Percentiles rank a stretch among this genome's conserved stretches.
Evolutionary conservation across 1,284 basidiomycete species (phyloP).

Genomic region (Ganoderma boninense): DNA sequence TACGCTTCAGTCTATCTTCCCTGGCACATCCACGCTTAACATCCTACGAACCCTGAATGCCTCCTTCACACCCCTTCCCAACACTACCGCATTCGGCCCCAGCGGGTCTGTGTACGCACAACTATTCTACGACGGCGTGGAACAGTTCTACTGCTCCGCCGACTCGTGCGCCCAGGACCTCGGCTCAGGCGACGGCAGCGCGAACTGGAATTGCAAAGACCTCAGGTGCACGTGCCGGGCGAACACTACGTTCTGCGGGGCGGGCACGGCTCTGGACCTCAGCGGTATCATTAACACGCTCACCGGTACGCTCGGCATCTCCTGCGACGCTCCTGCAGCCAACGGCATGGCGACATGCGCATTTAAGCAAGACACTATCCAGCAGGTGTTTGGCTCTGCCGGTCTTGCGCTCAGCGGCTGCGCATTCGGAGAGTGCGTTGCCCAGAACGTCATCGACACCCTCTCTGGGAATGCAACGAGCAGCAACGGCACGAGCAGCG

Average conservation of each 20-base stretch:
- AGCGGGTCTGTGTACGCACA: conserved; percentile 73
- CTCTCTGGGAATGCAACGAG: conserved; percentile 44
- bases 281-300: conserved; percentile 68
- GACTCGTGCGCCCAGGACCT: conserved; percentile 71
- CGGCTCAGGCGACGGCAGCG: conserved; percentile 47
- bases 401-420: conserved; percentile 80
- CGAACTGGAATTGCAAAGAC: conserved; percentile 73
- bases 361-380: conserved; percentile 78
- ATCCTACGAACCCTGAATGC: conserved; percentile 80
- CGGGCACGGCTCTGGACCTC: conserved; percentile 54
- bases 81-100: conserved; percentile 67
- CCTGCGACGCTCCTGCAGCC: conserved; percentile 61
- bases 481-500: conserved; percentile 25
- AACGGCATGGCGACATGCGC: conserved; percentile 66
- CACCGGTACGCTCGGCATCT: conserved; percentile 66
- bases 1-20: conserved; percentile 79
- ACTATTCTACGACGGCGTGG: conserved; percentile 84
- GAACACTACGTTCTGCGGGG: conserved; percentile 81
- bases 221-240: conserved; percentile 78
- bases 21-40: conserved; percentile 72
- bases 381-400: conserved; percentile 71
- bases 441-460: conserved; percentile 78
- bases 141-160: conserved; percentile 86
- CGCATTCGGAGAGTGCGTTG: conserved; percentile 86
- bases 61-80: conserved; percentile 70